Evolutionary conservation across 805 yeast species (phyloP).

Genomic region (Ogataea methanolica): DNA sequence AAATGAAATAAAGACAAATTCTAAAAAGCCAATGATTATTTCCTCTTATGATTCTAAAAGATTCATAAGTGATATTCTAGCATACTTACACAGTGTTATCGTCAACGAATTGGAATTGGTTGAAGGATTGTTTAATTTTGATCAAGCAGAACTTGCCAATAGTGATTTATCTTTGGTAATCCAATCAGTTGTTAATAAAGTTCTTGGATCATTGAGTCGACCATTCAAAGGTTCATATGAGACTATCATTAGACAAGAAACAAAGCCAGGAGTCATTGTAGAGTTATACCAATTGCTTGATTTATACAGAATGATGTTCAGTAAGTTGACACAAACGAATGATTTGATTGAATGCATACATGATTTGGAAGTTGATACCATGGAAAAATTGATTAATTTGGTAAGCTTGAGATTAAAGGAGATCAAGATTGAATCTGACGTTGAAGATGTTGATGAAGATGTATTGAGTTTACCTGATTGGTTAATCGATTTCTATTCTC

Average conservation of each 20-base stretch:
- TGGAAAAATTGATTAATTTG: constrained; percentile 36
- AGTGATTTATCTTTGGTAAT: constrained; percentile 22
- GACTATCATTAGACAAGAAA: constrained; percentile 62
- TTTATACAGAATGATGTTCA: constrained; percentile 67
- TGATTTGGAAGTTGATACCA: constrained; percentile 30
- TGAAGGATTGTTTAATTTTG: constrained; percentile 50
- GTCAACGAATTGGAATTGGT: constrained; percentile 85
- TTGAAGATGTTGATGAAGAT: constrained; percentile 42
- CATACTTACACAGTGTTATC: constrained; percentile 79
- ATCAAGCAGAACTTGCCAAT: constrained; percentile 20
- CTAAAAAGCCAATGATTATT: constrained; percentile 46
- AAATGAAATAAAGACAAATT: constrained; percentile 13
- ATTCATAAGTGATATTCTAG: constrained; percentile 81
- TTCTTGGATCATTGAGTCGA: constrained; percentile 50
- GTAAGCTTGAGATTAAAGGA: constrained; percentile 35
- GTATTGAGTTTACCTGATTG: constrained; percentile 76
- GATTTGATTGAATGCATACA: constrained; percentile 23
- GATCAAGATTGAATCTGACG: constrained; percentile 26
- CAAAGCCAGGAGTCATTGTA: constrained; percentile 48
- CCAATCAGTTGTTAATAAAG: constrained; percentile 39
- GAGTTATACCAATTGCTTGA: constrained; percentile 60
- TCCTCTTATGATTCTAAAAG: constrained; percentile 78
- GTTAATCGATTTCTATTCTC: constrained; percentile 61
- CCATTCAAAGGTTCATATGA: constrained; percentile 64
- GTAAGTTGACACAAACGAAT: constrained; percentile 33